Conservation (phyloP, 345 rosid species). For the Eucalyptus decipiens region DNA sequence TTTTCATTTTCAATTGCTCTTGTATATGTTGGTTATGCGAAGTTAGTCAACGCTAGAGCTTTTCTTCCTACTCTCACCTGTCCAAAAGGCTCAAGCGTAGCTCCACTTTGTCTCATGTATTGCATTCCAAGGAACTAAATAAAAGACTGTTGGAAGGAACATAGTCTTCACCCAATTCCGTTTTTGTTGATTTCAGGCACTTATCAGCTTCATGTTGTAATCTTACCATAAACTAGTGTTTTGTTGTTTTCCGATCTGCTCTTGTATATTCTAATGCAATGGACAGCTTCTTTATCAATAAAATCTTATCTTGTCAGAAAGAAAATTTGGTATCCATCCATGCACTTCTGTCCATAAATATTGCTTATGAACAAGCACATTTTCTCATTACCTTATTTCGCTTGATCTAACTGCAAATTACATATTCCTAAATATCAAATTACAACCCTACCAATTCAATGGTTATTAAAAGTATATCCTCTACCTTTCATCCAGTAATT, state of each 20-base stretch:
- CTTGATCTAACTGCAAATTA: not conserved
- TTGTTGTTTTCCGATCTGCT: not conserved
- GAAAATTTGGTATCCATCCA: not conserved
- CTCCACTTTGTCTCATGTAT: not conserved
- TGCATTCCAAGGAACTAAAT: not conserved
- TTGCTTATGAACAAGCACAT: not conserved
- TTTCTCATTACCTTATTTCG: not conserved
- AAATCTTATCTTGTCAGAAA: not conserved
- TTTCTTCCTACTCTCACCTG: not conserved
- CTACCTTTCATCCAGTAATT: constrained; percentile 90
- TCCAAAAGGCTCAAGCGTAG: not conserved
- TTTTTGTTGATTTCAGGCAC: not conserved
- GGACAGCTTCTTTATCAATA: not conserved
- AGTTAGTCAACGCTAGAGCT: not conserved
- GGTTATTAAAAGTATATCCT: not conserved
- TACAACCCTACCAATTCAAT: not conserved
- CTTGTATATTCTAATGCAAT: not conserved
- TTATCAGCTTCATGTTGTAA: not conserved
- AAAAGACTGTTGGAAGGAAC: not conserved
- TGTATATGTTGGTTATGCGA: not conserved
- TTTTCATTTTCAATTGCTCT: not conserved
- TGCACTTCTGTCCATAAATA: not conserved
- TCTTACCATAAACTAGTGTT: not conserved
- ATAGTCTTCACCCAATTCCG: not conserved
- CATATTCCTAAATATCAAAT: not conserved